Evolutionary conservation across 1,139 yeast genomes (phyloP).

Genomic region (Kurtzmaniella natalensis): DNA sequence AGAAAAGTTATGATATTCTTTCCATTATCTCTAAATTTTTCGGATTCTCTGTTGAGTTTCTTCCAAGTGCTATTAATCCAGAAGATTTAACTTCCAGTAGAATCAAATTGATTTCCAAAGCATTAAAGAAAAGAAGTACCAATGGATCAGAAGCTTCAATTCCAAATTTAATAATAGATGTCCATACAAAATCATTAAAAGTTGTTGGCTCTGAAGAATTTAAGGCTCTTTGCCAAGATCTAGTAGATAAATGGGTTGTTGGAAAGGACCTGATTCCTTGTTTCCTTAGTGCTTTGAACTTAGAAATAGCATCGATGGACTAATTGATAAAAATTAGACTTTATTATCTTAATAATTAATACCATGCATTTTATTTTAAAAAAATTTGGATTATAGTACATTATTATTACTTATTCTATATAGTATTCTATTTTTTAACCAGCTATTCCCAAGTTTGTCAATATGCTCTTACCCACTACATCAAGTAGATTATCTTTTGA

Average conservation of each 20-base stretch:
- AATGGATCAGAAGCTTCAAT: constrained; percentile 8
- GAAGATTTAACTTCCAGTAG: constrained; percentile 36
- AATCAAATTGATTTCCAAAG: constrained; percentile 63
- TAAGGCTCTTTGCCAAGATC: constrained; percentile 48
- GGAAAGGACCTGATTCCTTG: constrained; percentile 74
- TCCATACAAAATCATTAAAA: constrained; percentile 32
- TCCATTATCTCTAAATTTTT: constrained; percentile 64
- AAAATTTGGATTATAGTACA: no score
- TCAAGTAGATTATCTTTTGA: not conserved
- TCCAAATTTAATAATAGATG: constrained; percentile 38
- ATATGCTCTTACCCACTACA: not conserved
- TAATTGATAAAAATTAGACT: no score
- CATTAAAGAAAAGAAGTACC: constrained; percentile 19
- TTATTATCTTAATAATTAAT: no score
- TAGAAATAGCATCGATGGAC: constrained; percentile 52
- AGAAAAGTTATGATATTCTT: constrained; percentile 70
- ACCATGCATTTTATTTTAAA: no score
- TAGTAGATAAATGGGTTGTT: constrained; percentile 63
- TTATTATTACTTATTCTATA: no score
- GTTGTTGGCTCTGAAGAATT: constrained; percentile 44
- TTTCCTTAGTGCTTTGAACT: constrained; percentile 70
- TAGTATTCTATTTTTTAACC: not conserved
- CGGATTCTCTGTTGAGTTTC: constrained; percentile 72
- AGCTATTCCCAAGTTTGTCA: not conserved
- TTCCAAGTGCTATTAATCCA: constrained; percentile 56